Percentiles rank a stretch among this genome's conserved stretches.
These are phyloP conservation scores for Aegilops longissima DNA, from an alignment of 176 grass and related monocot genomes.

Conservation along the genomic window DNA sequence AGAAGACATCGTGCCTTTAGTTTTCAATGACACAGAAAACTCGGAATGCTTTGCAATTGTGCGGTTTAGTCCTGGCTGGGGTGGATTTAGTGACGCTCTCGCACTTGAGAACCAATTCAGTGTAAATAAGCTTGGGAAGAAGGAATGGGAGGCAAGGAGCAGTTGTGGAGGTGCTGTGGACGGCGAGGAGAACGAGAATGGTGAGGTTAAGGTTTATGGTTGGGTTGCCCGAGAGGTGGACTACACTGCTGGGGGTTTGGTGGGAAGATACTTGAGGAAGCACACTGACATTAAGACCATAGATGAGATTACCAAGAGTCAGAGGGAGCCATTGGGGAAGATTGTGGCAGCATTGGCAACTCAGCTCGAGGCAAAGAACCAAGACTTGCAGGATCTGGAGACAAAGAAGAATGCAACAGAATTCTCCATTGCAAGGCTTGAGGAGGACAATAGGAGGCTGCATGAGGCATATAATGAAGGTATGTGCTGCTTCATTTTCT, in stretches of 20 bases:
- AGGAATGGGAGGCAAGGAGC: slow-evolving; percentile 36
- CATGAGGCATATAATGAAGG: slow-evolving; percentile 79
- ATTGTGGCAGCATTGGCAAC: slow-evolving; percentile 45
- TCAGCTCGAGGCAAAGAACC: slow-evolving; percentile 71
- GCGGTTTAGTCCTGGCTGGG: slow-evolving; percentile 59
- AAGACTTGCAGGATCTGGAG: slow-evolving; percentile 67
- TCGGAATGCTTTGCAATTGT: slow-evolving; percentile 41
- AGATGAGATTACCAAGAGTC: slow-evolving; percentile 51
- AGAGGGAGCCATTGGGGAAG: slow-evolving; percentile 44
- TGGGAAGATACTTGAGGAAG: slow-evolving; percentile 67
- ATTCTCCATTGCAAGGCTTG: slow-evolving; percentile 45
- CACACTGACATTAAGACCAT: slow-evolving; percentile 57
- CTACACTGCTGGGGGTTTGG: slow-evolving; percentile 32
- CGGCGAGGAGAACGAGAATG: not conserved
- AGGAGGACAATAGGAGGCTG: slow-evolving; percentile 62
- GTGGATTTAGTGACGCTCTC: slow-evolving; percentile 62
- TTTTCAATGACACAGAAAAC: slow-evolving; percentile 24
- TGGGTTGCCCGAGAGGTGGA: slow-evolving; percentile 71
- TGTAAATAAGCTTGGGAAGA: slow-evolving; percentile 51
- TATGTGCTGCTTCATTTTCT: slow-evolving; percentile 24
- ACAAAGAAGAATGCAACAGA: slow-evolving; percentile 59
- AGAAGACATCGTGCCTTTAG: slow-evolving; percentile 45
- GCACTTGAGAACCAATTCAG: slow-evolving; percentile 62
- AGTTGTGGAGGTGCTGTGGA: not conserved
- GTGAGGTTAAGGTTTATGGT: slow-evolving; percentile 53